A percentile compares a stretch with the other conserved stretches of the same genome.
These are phyloP conservation scores for Xylaria sp. DNA, from an alignment of 2,329 filamentous ascomycete genomes.

Conservation along the genomic window DNA sequence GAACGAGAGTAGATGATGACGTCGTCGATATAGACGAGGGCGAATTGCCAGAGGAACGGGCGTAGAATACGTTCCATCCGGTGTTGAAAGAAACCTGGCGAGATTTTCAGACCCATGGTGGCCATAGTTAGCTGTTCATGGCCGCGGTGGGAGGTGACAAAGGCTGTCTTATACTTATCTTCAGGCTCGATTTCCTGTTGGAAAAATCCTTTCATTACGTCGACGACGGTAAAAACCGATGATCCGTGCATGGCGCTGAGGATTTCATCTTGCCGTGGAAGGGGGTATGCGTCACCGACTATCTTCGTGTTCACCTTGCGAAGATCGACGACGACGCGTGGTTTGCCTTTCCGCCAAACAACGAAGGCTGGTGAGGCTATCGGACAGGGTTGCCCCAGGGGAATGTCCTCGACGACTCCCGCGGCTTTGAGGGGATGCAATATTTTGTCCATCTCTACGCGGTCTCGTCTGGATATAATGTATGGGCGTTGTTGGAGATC, in stretches of 20 bases:
- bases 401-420: not conserved
- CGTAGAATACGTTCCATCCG: not conserved
- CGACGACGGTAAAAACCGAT: not conserved
- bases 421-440: not conserved
- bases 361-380: not conserved
- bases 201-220: not conserved
- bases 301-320: not conserved
- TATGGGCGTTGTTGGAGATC: not conserved
- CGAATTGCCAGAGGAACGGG: not conserved
- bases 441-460: not conserved
- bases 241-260: not conserved
- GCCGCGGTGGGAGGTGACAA: not conserved
- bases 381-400: not conserved
- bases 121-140: not conserved
- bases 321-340: not conserved
- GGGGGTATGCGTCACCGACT: not conserved
- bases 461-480: not conserved
- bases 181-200: not conserved
- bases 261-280: constrained; percentile 1
- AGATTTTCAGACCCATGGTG: not conserved
- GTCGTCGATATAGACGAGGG: not conserved
- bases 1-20: not conserved
- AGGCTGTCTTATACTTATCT: not conserved
- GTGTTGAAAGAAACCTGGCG: not conserved
- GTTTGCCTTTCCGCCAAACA: not conserved